Conservation (phyloP, 768 basidiomycete genomes). For the Collybia nuda region DNA sequence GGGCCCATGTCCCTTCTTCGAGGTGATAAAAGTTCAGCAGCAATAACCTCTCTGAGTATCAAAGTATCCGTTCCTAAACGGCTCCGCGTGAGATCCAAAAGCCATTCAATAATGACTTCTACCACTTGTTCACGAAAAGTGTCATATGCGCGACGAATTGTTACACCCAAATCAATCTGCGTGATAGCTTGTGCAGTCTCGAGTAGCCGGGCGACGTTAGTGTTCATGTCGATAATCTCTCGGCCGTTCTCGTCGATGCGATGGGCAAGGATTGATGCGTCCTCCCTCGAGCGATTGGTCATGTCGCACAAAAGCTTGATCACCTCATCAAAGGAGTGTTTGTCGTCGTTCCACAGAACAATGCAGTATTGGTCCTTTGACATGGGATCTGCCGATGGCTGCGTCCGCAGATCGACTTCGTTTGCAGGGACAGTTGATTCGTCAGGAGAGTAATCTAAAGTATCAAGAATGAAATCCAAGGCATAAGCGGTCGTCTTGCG, state of each 20-base stretch:
- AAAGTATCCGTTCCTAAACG: constrained; percentile 67
- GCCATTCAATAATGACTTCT: constrained; percentile 83
- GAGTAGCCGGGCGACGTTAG: constrained; percentile 51
- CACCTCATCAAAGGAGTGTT: constrained; percentile 90
- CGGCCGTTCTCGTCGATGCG: constrained; percentile 79
- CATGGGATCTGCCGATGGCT: constrained; percentile 78
- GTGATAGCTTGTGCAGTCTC: constrained; percentile 78
- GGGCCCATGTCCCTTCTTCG: constrained; percentile 52
- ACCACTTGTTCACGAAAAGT: constrained; percentile 87
- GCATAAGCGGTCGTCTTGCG: constrained; percentile 71
- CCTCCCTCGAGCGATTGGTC: constrained; percentile 50
- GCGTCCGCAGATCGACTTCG: constrained; percentile 69
- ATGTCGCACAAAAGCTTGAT: constrained; percentile 67
- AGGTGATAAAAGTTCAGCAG: constrained; percentile 64
- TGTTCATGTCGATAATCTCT: constrained; percentile 78
- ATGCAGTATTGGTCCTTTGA: constrained; percentile 79
- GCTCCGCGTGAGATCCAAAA: constrained; percentile 75
- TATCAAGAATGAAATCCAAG: constrained; percentile 81
- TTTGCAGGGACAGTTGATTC: constrained; percentile 66
- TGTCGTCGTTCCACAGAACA: constrained; percentile 96
- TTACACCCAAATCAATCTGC: constrained; percentile 90
- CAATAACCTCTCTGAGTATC: constrained; percentile 71
- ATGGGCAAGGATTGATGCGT: constrained; percentile 55
- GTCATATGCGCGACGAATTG: constrained; percentile 83
- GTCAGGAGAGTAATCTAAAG: constrained; percentile 79